phyloP scores from a whole-genome alignment of 169 alveolate genomes.

The Plasmodium fragile region DNA sequence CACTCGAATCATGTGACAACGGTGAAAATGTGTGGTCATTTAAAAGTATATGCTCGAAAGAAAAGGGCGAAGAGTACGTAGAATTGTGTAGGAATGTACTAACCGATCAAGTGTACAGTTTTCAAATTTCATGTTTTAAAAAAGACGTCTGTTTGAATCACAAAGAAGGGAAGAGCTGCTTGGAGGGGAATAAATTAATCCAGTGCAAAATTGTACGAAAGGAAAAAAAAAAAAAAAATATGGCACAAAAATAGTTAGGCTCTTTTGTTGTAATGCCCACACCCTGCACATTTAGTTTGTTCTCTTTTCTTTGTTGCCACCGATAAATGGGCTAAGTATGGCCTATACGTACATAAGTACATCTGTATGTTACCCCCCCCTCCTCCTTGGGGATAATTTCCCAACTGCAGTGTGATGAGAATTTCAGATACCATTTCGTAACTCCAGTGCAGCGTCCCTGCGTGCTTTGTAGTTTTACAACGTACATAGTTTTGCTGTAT shows the following conservation, averaged over 20 bases:
- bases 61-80: slow-evolving; percentile 8
- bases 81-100: slow-evolving; percentile 23
- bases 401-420: slow-evolving; percentile 49
- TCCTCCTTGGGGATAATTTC: neutral
- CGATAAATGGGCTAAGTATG: slow-evolving; percentile 1
- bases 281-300: neutral
- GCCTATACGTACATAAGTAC: neutral
- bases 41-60: slow-evolving; percentile 50
- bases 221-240: neutral
- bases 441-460: slow-evolving; percentile 35
- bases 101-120: slow-evolving; percentile 23
- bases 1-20: slow-evolving; percentile 31
- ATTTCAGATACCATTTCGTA: slow-evolving; percentile 50
- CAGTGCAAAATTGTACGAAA: slow-evolving; percentile 70
- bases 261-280: neutral
- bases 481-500: slow-evolving; percentile 18
- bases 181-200: slow-evolving; percentile 64
- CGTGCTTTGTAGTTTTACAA: slow-evolving; percentile 8
- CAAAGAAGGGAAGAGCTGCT: slow-evolving; percentile 19
- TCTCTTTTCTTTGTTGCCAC: neutral
- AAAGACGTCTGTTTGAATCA: slow-evolving; percentile 51
- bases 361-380: neutral
- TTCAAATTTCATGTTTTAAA: slow-evolving; percentile 36
- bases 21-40: slow-evolving; percentile 40
- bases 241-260: neutral